Evolutionary conservation across 257 asterid species (phyloP).

Genomic region (Solanum clarkiae): DNA sequence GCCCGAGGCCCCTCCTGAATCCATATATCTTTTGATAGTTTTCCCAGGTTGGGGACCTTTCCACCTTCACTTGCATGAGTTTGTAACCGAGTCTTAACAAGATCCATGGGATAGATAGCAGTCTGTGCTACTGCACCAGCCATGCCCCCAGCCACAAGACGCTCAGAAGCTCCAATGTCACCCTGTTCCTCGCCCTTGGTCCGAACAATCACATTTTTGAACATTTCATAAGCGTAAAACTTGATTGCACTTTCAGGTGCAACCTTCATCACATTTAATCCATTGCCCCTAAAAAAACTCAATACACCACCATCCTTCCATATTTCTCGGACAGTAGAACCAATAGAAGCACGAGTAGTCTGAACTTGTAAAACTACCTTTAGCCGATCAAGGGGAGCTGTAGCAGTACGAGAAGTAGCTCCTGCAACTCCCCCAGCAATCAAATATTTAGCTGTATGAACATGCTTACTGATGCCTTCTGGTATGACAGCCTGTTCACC

Average conservation of each 20-base stretch:
- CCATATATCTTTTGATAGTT: slow-evolving; percentile 74
- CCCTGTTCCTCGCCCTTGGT: slow-evolving; percentile 29
- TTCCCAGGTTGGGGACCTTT: slow-evolving; percentile 51
- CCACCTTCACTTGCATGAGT: slow-evolving; percentile 65
- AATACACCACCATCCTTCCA: slow-evolving; percentile 64
- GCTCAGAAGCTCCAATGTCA: slow-evolving; percentile 58
- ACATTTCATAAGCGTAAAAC: slow-evolving; percentile 71
- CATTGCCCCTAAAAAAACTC: slow-evolving; percentile 89
- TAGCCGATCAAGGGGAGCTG: slow-evolving; percentile 94
- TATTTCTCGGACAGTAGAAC: slow-evolving; percentile 46
- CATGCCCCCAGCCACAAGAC: slow-evolving; percentile 80
- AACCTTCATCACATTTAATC: slow-evolving; percentile 82
- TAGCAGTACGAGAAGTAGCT: slow-evolving; percentile 87
- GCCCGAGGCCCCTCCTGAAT: slow-evolving; percentile 91
- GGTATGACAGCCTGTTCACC: slow-evolving; percentile 96
- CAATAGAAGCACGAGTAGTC: slow-evolving; percentile 57
- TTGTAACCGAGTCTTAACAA: slow-evolving; percentile 87
- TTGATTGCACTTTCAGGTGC: slow-evolving; percentile 99
- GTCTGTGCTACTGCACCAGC: slow-evolving; percentile 99
- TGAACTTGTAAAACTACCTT: slow-evolving; percentile 90
- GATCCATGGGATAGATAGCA: slow-evolving; percentile 94
- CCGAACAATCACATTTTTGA: slow-evolving; percentile 55
- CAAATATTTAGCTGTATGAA: slow-evolving; percentile 65
- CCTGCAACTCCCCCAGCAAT: slow-evolving; percentile 99
- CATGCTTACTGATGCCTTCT: slow-evolving; percentile 87